Evolutionary conservation across 176 grass and related monocot species (phyloP).

Genomic region (Zoysia pacifica): DNA sequence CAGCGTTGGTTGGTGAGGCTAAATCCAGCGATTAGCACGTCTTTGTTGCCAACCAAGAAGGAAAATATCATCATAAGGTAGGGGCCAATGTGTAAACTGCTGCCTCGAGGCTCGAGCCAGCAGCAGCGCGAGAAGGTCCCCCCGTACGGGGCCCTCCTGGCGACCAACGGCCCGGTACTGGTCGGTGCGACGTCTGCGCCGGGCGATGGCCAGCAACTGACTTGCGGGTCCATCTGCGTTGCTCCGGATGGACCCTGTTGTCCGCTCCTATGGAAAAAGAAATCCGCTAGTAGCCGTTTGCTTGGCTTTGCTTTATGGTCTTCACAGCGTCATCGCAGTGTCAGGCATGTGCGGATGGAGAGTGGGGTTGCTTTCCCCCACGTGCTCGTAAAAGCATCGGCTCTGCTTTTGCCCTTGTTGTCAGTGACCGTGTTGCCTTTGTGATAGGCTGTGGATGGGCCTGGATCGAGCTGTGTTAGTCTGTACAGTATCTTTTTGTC

Average conservation of each 20-base stretch:
- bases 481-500: neutral
- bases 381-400: slow-evolving; percentile 34
- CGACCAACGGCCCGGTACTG: slow-evolving; percentile 13
- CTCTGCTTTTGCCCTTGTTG: neutral
- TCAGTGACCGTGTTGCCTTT: neutral
- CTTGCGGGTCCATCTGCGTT: neutral
- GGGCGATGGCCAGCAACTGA: neutral
- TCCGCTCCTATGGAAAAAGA: neutral
- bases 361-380: slow-evolving; percentile 39
- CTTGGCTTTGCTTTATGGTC: neutral
- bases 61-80: neutral
- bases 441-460: no score
- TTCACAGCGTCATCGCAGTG: neutral
- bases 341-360: slow-evolving; percentile 20
- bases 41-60: neutral
- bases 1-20: slow-evolving; percentile 19
- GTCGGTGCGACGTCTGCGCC: neutral
- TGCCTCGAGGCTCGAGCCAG: neutral
- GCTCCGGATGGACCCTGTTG: neutral
- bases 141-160: neutral
- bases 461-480: neutral
- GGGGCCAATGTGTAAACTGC: slow-evolving; percentile 11
- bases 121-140: neutral
- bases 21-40: slow-evolving; percentile 1
- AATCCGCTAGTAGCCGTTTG: neutral